Conservation (phyloP, 805 yeast genomes). For the Lipomyces chichibuensis region DNA sequence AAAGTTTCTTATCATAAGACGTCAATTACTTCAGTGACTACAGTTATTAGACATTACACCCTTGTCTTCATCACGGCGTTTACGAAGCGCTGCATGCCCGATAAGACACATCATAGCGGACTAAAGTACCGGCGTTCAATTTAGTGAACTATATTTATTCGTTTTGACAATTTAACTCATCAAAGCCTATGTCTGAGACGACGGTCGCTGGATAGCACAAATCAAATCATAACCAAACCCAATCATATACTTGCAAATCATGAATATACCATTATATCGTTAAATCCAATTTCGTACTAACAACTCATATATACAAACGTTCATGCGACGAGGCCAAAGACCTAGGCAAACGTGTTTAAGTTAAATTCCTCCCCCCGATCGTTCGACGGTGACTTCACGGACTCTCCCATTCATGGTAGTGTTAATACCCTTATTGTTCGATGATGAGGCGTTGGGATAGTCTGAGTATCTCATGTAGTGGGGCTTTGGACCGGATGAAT, state of each 20-base stretch:
- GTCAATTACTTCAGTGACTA: not conserved
- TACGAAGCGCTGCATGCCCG: too few species aligned
- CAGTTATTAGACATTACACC: too few species aligned
- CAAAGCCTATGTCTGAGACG: not conserved
- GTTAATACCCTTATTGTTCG: conserved; percentile 29
- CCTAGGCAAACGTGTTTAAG: conserved; percentile 1
- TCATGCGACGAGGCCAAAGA: not conserved
- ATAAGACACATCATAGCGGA: too few species aligned
- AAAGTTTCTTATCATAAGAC: not conserved
- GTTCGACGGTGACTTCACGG: conserved; percentile 26
- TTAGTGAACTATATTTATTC: not conserved
- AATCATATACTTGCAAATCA: not conserved
- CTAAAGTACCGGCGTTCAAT: too few species aligned
- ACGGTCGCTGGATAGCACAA: not conserved
- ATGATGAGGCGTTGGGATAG: conserved; percentile 21
- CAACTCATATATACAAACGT: not conserved
- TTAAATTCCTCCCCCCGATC: conserved; percentile 33
- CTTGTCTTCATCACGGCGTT: too few species aligned
- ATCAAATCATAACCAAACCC: not conserved
- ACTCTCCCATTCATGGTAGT: conserved; percentile 16
- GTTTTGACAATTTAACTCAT: not conserved
- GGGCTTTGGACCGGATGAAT: conserved; percentile 22
- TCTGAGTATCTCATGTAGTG: conserved; percentile 10
- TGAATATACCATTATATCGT: not conserved
- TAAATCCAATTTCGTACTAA: not conserved